Percentiles rank a stretch among this genome's conserved stretches.
Conservation (phyloP, 176 grass and related monocot genomes). For the Paspalum notatum region DNA sequence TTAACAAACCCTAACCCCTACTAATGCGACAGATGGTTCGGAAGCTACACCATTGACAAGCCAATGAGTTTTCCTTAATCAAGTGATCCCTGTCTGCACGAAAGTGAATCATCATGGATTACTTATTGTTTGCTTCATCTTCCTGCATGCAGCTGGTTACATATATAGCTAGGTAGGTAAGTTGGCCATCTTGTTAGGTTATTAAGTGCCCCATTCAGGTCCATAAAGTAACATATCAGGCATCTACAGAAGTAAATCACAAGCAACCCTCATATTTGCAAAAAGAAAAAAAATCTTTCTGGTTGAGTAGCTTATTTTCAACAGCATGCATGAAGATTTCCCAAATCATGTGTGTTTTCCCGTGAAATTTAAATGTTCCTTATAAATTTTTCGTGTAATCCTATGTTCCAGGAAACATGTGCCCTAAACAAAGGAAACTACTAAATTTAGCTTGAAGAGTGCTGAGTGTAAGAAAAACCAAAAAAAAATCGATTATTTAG, state of each 20-base stretch:
- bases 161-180: conserved; percentile 2
- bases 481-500: too few relatives aligned
- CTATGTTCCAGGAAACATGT: too few relatives aligned
- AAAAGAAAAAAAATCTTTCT: too few relatives aligned
- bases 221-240: conserved; percentile 7
- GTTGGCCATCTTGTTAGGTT: conserved; percentile 13
- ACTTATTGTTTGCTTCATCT: conserved; percentile 35
- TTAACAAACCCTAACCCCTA: conserved; percentile 39
- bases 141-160: conserved; percentile 27
- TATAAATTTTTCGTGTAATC: too few relatives aligned
- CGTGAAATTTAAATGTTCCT: too few relatives aligned
- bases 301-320: too few relatives aligned
- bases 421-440: too few relatives aligned
- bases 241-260: conserved; percentile 37
- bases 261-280: conserved; percentile 29
- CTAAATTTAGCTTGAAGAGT: too few relatives aligned
- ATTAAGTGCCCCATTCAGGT: conserved; percentile 12
- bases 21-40: not conserved
- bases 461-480: too few relatives aligned
- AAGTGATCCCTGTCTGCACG: conserved; percentile 28
- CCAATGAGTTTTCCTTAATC: conserved; percentile 40
- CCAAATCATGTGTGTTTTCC: too few relatives aligned
- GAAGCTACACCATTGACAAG: conserved; percentile 21
- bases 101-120: conserved; percentile 42
- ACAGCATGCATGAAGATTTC: too few relatives aligned